These are phyloP conservation scores for Herpetomonas muscarum DNA, from an alignment of 208 protist genomes.

Conservation along the genomic window DNA sequence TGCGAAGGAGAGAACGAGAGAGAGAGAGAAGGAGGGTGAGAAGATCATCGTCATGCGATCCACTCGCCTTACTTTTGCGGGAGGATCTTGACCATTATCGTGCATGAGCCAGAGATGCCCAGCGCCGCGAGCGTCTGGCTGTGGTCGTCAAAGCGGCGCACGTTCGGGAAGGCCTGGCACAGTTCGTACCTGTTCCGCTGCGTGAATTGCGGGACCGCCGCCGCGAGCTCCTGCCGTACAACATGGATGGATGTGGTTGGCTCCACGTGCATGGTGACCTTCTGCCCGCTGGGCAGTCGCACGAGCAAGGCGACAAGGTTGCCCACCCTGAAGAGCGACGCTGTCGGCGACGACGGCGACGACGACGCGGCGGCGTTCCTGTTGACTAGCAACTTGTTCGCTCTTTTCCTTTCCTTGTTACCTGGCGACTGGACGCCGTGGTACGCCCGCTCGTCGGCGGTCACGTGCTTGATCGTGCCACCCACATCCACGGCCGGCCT, in stretches of 20 bases:
- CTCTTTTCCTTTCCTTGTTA: neutral
- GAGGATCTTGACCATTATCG: constrained; percentile 40
- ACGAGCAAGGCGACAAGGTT: constrained; percentile 56
- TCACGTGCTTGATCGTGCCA: constrained; percentile 41
- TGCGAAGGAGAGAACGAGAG: constrained; percentile 4
- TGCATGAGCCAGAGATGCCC: constrained; percentile 54
- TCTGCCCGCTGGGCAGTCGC: constrained; percentile 62
- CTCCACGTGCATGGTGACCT: constrained; percentile 45
- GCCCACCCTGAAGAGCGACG: constrained; percentile 12
- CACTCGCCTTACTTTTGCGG: neutral
- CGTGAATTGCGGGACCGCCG: constrained; percentile 46
- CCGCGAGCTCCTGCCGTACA: constrained; percentile 52
- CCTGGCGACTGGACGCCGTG: constrained; percentile 1
- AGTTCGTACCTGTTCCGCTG: constrained; percentile 50
- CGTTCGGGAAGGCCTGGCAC: constrained; percentile 62
- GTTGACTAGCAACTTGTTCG: neutral
- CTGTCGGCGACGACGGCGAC: neutral
- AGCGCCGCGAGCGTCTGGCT: constrained; percentile 50
- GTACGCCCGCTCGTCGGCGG: constrained; percentile 35
- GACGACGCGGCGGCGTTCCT: neutral
- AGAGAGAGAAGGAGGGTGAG: constrained; percentile 7
- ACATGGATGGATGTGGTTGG: constrained; percentile 55
- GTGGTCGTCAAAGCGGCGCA: constrained; percentile 50
- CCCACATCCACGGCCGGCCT: neutral
- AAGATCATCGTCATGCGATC: too few species aligned